A percentile compares a stretch with the other conserved stretches of the same genome.
Conservation (phyloP, 2,329 filamentous ascomycete genomes). For the Purpureocillium lavendulum region DNA sequence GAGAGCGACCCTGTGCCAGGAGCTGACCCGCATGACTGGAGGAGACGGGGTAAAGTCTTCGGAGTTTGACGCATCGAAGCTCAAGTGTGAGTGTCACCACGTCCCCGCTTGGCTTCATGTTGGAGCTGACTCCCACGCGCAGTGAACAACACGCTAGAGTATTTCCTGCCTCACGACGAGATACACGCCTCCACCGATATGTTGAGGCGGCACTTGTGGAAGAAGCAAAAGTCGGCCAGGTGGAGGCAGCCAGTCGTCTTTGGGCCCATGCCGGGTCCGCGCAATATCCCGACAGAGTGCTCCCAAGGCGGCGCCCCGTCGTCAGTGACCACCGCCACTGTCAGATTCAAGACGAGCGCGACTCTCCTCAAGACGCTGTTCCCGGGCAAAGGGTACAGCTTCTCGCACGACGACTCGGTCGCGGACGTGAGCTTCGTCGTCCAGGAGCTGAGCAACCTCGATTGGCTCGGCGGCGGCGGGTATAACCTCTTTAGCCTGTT, state of each 20-base stretch:
- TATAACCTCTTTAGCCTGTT: slow-evolving; percentile 53
- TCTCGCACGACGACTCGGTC: slow-evolving; percentile 20
- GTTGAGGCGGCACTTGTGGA: slow-evolving; percentile 9
- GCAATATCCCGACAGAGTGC: slow-evolving; percentile 6
- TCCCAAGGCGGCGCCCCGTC: slow-evolving; percentile 10
- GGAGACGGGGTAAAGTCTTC: slow-evolving; percentile 30
- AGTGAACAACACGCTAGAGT: background rate
- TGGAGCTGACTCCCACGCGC: too few relatives aligned
- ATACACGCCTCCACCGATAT: slow-evolving; percentile 9
- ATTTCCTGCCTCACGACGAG: slow-evolving; percentile 10
- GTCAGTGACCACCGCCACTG: slow-evolving; percentile 33
- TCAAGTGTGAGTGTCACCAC: slow-evolving; percentile 20
- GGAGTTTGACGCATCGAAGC: slow-evolving; percentile 25
- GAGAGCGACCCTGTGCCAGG: slow-evolving; percentile 49
- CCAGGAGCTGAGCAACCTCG: slow-evolving; percentile 40
- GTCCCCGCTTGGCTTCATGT: slow-evolving; percentile 3
- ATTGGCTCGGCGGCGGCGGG: slow-evolving; percentile 52
- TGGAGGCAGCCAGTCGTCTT: slow-evolving; percentile 14
- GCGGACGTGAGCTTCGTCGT: background rate
- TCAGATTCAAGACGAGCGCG: slow-evolving; percentile 40
- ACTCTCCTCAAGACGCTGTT: slow-evolving; percentile 41
- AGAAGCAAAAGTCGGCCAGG: slow-evolving; percentile 1
- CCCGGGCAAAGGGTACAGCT: slow-evolving; percentile 30
- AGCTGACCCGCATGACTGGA: slow-evolving; percentile 45
- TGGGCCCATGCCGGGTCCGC: slow-evolving; percentile 13